Evolutionary conservation across 345 rosid species (phyloP), one percentile per base, ranked within the genome.

Genomic region (Gynandropsis gynandra): DNA sequence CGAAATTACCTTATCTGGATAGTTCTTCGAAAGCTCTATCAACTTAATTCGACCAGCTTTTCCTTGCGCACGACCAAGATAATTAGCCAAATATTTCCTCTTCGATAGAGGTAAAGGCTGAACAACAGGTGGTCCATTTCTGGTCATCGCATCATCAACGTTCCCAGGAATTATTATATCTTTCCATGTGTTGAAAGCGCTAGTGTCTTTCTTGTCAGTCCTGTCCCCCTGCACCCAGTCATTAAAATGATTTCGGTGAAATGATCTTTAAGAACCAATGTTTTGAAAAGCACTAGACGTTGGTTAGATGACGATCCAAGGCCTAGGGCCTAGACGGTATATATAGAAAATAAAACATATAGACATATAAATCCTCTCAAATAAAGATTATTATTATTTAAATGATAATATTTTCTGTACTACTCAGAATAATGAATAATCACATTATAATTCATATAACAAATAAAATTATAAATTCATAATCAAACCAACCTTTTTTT

Each of bases 171-270:
- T 83, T 52, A 89, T 81, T 56, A 89, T 82, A 66, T 87, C 98
- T 72, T 92, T 92, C 98, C 98, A 92, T 47, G 98, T 81, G 72
- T 79, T 85, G 44, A 87, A 92, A 40, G 98, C 94, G 71, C 80
- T 87, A 8, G 74, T 71, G 58, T 81, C 90, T 77, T 73, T 84
- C 80, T 82, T 87, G 63, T 87, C 98, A 60, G 98, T 92, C 59
- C 97, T 75, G 63, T 92, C 95, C 45, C 88, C 98, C 98, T 92
- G 72, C 72, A 68, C 48, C 62, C 61, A 50, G 46, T 49, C 54
- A 7, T 10, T 24, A 24, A 24, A 24, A 24, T 24, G 29, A 24
- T 39, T 27, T 62, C 34, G 7, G 40, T 52, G 15, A 44, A 61
- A 8, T 9, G 13, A 61, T 12, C 41, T 49, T n/a, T n/a, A n/a